Conservation (phyloP, 495 filamentous ascomycete genomes). For the Daldinia concentrica region DNA sequence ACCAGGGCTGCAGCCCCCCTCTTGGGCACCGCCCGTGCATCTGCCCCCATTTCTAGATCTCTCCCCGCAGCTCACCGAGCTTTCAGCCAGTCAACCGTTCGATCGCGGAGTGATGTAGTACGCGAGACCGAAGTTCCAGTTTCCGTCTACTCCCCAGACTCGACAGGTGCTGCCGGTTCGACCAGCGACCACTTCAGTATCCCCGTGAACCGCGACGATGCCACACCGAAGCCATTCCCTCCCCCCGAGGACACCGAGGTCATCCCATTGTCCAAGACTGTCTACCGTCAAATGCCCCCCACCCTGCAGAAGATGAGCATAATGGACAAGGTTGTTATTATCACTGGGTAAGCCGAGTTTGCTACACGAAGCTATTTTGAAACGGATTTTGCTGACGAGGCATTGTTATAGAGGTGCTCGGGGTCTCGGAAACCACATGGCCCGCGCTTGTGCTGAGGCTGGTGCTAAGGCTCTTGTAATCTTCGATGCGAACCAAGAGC, state of each 20-base stretch:
- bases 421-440: constrained; percentile 80
- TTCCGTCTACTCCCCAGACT: constrained; percentile 56
- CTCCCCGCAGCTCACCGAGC: constrained; percentile 51
- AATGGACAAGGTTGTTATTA: constrained; percentile 71
- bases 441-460: constrained; percentile 75
- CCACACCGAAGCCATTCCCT: constrained; percentile 47
- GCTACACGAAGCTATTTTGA: constrained; percentile 12
- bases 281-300: constrained; percentile 61
- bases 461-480: constrained; percentile 77
- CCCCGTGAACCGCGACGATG: constrained; percentile 71
- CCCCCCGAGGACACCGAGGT: constrained; percentile 50
- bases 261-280: constrained; percentile 53
- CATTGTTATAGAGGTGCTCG: constrained; percentile 68
- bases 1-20: constrained; percentile 48
- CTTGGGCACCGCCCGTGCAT: constrained; percentile 39
- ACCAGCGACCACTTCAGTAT: constrained; percentile 75
- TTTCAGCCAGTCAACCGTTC: constrained; percentile 46
- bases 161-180: constrained; percentile 55
- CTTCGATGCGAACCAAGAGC: constrained; percentile 76
- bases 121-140: constrained; percentile 62
- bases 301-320: constrained; percentile 72
- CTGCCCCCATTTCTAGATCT: constrained; percentile 45
- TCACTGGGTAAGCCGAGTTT: constrained; percentile 69
- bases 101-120: constrained; percentile 53
- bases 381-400: constrained; percentile 33